phyloP scores from a whole-genome alignment of 1,284 basidiomycete genomes.

The Sporisorium exsertum region DNA sequence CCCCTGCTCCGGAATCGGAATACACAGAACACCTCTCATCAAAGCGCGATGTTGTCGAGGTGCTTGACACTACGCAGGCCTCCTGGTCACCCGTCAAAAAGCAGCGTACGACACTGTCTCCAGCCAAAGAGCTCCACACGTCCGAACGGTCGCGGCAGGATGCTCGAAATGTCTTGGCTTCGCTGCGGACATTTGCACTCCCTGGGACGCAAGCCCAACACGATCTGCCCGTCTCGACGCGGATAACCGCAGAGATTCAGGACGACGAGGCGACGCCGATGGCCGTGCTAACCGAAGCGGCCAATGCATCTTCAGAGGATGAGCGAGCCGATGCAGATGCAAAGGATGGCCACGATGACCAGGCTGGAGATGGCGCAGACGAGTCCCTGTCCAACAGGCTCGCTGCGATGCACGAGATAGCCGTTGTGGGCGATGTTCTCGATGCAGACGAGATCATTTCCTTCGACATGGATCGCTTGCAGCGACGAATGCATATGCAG shows the following conservation, averaged over 20 bases:
- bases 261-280: conserved; percentile 17
- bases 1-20: conserved; percentile 3
- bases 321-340: not conserved
- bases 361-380: not conserved
- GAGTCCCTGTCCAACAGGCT: conserved; percentile 16
- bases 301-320: conserved; percentile 1
- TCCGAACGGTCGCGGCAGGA: conserved; percentile 3
- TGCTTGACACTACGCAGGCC: conserved; percentile 42
- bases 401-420: conserved; percentile 1
- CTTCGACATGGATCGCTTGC: conserved; percentile 10
- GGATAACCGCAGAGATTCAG: conserved; percentile 17
- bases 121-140: not conserved
- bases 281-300: not conserved
- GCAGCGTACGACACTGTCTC: conserved; percentile 3
- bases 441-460: conserved; percentile 6
- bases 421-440: not conserved
- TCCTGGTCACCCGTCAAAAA: conserved; percentile 36
- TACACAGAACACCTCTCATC: conserved; percentile 3
- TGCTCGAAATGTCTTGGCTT: conserved; percentile 13
- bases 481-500: conserved; percentile 20
- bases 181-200: conserved; percentile 22
- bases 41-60: conserved; percentile 39
- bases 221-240: conserved; percentile 13
- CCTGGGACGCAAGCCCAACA: conserved; percentile 13
- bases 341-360: not conserved